Evolutionary conservation across 768 basidiomycete genomes (phyloP), one percentile per base, ranked within the genome.

Genomic region (Boletus insuetus): DNA sequence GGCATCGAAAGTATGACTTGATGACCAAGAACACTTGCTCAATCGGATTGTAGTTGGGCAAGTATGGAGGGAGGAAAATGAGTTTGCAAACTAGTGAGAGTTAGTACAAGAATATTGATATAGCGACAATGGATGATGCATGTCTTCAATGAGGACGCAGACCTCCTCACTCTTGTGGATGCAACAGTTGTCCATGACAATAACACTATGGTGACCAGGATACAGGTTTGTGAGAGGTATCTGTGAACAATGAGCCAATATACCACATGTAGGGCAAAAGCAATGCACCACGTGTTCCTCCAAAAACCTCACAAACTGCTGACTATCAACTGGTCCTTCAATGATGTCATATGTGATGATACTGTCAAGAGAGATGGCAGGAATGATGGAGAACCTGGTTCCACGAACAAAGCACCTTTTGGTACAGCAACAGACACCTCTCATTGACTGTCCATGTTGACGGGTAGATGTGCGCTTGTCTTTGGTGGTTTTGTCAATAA

Each of bases 131-230:
- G 54, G 22, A 68, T 51, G 10, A 58, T 64, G 44, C 60, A 68
- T 34, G 54, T 62, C 58, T 32, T 64, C 58, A 53, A 64, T 17
- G 0, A 71, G 38, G n/a, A 34, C 22, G 4, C 13, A 20, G 7
- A 73, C 58, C 29, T 64, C 64, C 5, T 65, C 46, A 5, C 50
- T 43, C n/a, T 68, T 57, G 37, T 69, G 66, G 22, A 68, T 70
- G 4, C 32, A n/a, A 22, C 61, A 64, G 20, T 68, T 71, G 24
- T 71, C 59, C 34, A 68, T 61, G 1, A 71, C 19, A 3, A 69
- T 46, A 1, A 71, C 29, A 12, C 50, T 56, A 4, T 1, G 9
- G 6, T 31, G 13, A 10, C 40, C 39, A 14, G 55, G 44, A 19
- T 59, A 59, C 1, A n/a, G 40, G 16, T 29, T 56, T 3, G 32